Conservation (phyloP, 2,329 filamentous ascomycete genomes). For the Cladosporium sp. region DNA sequence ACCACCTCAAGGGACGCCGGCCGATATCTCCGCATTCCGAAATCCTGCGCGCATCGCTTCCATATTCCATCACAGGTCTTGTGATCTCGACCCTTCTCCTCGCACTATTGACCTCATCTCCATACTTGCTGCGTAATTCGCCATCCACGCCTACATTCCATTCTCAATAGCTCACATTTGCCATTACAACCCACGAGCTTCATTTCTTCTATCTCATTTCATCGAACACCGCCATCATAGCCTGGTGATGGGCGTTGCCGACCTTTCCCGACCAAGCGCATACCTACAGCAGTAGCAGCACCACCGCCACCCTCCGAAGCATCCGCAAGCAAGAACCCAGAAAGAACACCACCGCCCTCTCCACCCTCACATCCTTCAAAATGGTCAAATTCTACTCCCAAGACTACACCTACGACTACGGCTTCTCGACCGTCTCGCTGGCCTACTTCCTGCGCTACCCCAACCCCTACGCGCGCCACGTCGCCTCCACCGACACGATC, state of each 20-base stretch:
- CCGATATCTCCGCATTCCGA: no score
- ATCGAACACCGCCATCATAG: neutral
- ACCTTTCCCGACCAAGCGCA: neutral
- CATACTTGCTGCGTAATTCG: neutral
- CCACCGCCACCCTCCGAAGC: neutral
- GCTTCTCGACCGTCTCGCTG: conserved; percentile 79
- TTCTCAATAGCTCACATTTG: neutral
- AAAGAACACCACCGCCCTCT: neutral
- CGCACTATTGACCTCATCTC: neutral
- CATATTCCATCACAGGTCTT: no score
- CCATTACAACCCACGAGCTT: neutral
- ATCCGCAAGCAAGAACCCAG: neutral
- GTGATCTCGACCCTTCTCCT: neutral
- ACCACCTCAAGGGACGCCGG: no score
- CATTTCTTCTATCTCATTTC: neutral
- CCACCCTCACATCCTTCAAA: neutral
- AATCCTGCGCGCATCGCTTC: no score
- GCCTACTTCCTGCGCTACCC: conserved; percentile 89
- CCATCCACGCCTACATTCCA: neutral
- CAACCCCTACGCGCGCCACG: conserved; percentile 78
- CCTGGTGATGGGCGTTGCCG: conserved; percentile 9
- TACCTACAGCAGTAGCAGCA: neutral
- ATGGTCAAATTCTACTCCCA: conserved; percentile 53
- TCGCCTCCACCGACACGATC: conserved; percentile 79
- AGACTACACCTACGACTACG: conserved; percentile 71